These are phyloP conservation scores for Penicillium sp. DNA, from an alignment of 2,329 filamentous ascomycete genomes.

Conservation along the genomic window DNA sequence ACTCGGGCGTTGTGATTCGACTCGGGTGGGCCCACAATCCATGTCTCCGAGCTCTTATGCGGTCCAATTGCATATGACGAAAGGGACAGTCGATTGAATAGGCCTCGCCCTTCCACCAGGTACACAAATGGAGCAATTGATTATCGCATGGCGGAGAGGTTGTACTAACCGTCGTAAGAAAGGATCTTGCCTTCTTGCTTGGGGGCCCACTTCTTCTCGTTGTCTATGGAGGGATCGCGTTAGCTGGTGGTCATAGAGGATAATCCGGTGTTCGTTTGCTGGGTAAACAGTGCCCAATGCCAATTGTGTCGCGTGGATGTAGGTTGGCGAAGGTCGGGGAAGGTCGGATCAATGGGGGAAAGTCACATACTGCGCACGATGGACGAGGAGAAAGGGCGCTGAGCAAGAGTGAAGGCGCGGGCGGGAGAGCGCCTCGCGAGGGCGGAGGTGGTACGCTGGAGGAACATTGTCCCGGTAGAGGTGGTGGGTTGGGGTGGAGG, in stretches of 20 bases:
- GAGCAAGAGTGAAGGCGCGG: slow-evolving; percentile 36
- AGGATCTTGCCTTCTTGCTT: slow-evolving; percentile 43
- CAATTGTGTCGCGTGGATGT: slow-evolving; percentile 22
- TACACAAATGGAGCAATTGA: slow-evolving; percentile 12
- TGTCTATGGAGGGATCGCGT: slow-evolving; percentile 25
- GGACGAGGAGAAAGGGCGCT: slow-evolving; percentile 44
- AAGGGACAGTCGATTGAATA: not conserved
- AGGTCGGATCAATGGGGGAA: slow-evolving; percentile 22
- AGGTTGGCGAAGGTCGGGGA: slow-evolving; percentile 19
- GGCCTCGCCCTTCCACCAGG: slow-evolving; percentile 3
- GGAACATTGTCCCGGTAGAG: slow-evolving; percentile 42
- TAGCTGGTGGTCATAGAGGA: slow-evolving; percentile 16
- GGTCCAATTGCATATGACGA: slow-evolving; percentile 6
- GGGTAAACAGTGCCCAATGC: slow-evolving; percentile 1
- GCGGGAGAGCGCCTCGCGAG: slow-evolving; percentile 44
- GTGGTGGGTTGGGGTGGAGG: slow-evolving; percentile 21
- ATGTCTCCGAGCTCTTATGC: slow-evolving; percentile 9
- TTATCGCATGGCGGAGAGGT: slow-evolving; percentile 5
- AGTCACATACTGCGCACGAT: slow-evolving; percentile 44
- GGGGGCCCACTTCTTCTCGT: slow-evolving; percentile 38
- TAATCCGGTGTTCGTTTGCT: not conserved
- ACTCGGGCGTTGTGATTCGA: slow-evolving; percentile 3
- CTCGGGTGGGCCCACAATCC: slow-evolving; percentile 12
- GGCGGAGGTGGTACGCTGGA: slow-evolving; percentile 44
- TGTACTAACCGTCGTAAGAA: slow-evolving; percentile 42